Base-by-base conservation (phyloP, 306 rosid species). In the Prunus davidiana region DNA sequence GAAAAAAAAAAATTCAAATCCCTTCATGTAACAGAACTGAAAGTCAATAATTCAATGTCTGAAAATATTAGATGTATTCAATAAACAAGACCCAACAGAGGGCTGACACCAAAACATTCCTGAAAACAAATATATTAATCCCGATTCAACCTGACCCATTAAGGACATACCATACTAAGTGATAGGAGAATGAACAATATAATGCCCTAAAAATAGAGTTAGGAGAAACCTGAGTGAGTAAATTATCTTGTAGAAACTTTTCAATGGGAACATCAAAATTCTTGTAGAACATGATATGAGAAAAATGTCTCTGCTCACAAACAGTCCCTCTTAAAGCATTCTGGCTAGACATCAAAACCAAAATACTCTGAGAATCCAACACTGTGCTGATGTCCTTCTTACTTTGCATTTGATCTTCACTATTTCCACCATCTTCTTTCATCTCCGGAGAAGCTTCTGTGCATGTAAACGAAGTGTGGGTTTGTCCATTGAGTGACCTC, bases 271-370 rank as follows among this genome's bases (percentile, higher is more conserved):
- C 87, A 84, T 96, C 99, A 72, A 91, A 92, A 75, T 89, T 89
- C 79, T 89, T 91, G 97, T 96, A 92, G 87, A 96, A 96, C 94
- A 89, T 82, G 72, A 96, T 96, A 83, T 93, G 99, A 75, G 96
- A 92, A 82, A 96, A 96, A 80, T 81, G 99, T 70, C 86, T 96
- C 77, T 89, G 98, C 81, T 86, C 88, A 82, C 99, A 96, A 30
- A 91, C 84, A 50, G 90, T 84, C 81, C 98, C 94, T 76, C 75
- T 86, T 46, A 73, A 81, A 61, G 93, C 88, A 86, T 96, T 96
- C 84, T 88, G 88, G 71, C 84, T 86, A 63, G 99, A 96, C 91
- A 93, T 89, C 93, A 96, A 87, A 80, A 96, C 99, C 88, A 96
- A 84, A 86, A 96, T 96, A 86, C 99, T 91, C 86, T 82, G 93